These are phyloP conservation scores for Cyberlindnera euphorbiae DNA, from an alignment of 805 yeast genomes.

Conservation along the genomic window DNA sequence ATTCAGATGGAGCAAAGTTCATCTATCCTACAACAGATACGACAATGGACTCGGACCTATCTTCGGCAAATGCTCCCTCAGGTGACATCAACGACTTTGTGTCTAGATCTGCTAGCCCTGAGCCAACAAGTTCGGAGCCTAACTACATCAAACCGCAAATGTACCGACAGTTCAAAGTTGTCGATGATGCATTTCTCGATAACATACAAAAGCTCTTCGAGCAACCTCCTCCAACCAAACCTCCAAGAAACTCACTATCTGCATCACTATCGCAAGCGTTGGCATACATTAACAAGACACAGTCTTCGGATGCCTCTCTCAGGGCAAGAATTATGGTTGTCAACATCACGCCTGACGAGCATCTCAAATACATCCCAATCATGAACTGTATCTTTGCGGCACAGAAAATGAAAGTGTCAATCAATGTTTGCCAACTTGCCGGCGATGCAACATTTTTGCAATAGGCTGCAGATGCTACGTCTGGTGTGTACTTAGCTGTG, in stretches of 20 bases:
- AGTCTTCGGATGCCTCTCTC: constrained; percentile 37
- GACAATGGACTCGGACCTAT: no score
- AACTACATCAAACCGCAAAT: constrained; percentile 50
- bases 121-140: constrained; percentile 7
- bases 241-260: constrained; percentile 49
- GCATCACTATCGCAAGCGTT: constrained; percentile 83
- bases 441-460: constrained; percentile 77
- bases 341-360: constrained; percentile 66
- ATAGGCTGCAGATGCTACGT: constrained; percentile 93
- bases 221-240: constrained; percentile 24
- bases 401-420: constrained; percentile 82
- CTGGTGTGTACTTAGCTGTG: constrained; percentile 77
- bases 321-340: constrained; percentile 64
- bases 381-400: constrained; percentile 97
- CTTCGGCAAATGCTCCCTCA: no score
- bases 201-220: constrained; percentile 43
- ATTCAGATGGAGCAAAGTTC: constrained; percentile 62
- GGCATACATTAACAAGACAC: constrained; percentile 64
- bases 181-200: constrained; percentile 68
- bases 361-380: constrained; percentile 81
- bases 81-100: no score
- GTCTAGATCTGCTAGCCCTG: constrained; percentile 18
- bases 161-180: constrained; percentile 79
- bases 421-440: constrained; percentile 85
- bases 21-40: constrained; percentile 51